A percentile compares a stretch with the other conserved stretches of the same genome.
Evolutionary conservation across 1,284 basidiomycete species (phyloP).

Genomic region (Paramarasmius palmivorus): DNA sequence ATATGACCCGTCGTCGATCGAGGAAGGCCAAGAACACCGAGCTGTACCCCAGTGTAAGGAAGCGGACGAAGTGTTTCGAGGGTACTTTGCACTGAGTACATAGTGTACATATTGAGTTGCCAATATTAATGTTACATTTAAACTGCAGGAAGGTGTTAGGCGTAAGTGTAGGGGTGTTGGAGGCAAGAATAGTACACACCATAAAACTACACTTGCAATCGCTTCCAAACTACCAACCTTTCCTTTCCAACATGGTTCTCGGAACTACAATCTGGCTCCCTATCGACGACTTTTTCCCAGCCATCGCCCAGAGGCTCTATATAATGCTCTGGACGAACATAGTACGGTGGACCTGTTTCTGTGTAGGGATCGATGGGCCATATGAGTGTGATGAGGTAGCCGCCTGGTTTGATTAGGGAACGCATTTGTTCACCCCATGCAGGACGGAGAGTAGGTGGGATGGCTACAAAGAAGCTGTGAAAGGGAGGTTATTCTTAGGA

Average conservation of each 20-base stretch:
- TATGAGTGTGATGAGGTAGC: slow-evolving; percentile 63
- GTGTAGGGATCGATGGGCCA: slow-evolving; percentile 41
- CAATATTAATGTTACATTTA: no score
- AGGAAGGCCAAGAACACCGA: no score
- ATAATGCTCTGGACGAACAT: slow-evolving; percentile 60
- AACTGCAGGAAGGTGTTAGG: no score
- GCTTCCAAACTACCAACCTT: slow-evolving; percentile 48
- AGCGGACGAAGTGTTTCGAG: no score
- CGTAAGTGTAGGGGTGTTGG: no score
- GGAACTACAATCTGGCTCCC: slow-evolving; percentile 43
- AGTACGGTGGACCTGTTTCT: slow-evolving; percentile 61
- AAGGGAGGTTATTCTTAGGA: neutral
- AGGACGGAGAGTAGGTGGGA: slow-evolving; percentile 52
- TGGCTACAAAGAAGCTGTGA: slow-evolving; percentile 69
- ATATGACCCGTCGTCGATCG: no score
- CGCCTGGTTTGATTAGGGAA: slow-evolving; percentile 55
- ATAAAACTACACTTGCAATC: no score
- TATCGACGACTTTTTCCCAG: slow-evolving; percentile 58
- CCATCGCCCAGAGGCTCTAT: slow-evolving; percentile 48
- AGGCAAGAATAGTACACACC: no score
- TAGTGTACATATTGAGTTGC: no score
- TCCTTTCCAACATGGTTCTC: slow-evolving; percentile 44
- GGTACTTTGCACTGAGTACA: no score
- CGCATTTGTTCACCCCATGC: slow-evolving; percentile 63
- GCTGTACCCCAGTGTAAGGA: no score